A percentile compares a stretch with the other conserved stretches of the same genome.
phyloP scores from a whole-genome alignment of 345 rosid genomes.

The Camelina laxa region DNA sequence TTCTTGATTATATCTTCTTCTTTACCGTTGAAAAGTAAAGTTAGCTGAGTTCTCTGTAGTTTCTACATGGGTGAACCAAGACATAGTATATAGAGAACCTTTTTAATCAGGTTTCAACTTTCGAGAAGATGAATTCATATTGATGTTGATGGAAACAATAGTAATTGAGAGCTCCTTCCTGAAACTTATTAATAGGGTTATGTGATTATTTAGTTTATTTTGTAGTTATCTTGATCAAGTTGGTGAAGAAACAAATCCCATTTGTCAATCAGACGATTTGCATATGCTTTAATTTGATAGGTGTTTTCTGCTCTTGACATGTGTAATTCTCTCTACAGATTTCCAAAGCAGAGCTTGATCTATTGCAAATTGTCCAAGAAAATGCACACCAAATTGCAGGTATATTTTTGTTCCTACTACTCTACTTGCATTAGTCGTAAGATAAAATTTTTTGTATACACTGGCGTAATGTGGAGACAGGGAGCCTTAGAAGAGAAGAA shows the following conservation, averaged over 20 bases:
- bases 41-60: background rate
- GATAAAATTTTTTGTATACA: background rate
- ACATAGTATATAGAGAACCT: background rate
- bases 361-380: slow-evolving; percentile 82
- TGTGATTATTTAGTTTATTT: background rate
- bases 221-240: no score
- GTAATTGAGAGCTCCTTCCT: background rate
- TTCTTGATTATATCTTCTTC: background rate
- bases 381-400: slow-evolving; percentile 89
- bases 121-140: background rate
- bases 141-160: background rate
- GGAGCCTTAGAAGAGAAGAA: slow-evolving; percentile 87
- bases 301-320: slow-evolving; percentile 8
- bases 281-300: background rate
- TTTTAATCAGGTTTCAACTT: background rate
- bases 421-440: slow-evolving; percentile 9
- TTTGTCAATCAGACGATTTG: background rate
- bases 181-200: background rate
- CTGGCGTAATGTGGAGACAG: slow-evolving; percentile 46
- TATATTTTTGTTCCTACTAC: slow-evolving; percentile 27
- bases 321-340: slow-evolving; percentile 53
- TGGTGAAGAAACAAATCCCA: slow-evolving; percentile 13
- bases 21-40: background rate
- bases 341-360: slow-evolving; percentile 75
- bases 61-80: background rate